Base-by-base conservation (phyloP, 2,329 filamentous ascomycete species). In the Fusarium sp. region DNA sequence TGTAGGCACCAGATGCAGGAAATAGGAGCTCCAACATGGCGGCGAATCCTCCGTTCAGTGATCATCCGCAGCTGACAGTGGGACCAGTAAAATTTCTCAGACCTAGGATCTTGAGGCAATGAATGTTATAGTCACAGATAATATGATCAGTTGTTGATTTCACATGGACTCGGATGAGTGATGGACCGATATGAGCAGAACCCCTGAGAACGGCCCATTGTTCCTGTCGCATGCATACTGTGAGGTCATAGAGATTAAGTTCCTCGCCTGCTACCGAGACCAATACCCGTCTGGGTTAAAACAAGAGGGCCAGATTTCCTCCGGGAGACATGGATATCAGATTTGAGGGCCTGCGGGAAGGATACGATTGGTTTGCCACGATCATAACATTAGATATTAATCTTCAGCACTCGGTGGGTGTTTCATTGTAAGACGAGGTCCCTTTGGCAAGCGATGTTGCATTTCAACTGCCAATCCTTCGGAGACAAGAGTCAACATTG, bases 1-100 rank as follows among this genome's bases (percentile, higher is more conserved):
- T 38, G 15, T 9, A 41, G 16, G 2, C 19, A 23, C 7, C 16
- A 29, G 14, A n/a, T 35, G 48, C 29, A 35, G 41, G 29, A n/a
- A 23, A 60, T 25, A 29, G 29, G 49, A 63, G 46, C 39, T 23
- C 5, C 8, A 10, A 15, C 42, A 33, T 33, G 25, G 63, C 37
- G 54, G 55, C 44, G 29, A 57, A 27, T 48, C 39, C 42, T 60
- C 18, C 48, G 10, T n/a, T 10, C 41, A 63, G 21, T 27, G 44
- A 46, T 60, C 18, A 33, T 41, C 19, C 9, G 35, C 35, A 41
- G 49, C 15, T 19, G 27, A 25, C 12, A 55, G 42, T 51, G 41
- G 42, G 29, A 49, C 39, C n/a, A 15, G 44, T 48, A 2, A 49
- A 33, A 60, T 45, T 23, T 39, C 25, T 39, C 29, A n/a, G 10